phyloP scores from a whole-genome alignment of 306 rosid species.

The Gillenia trifoliata region DNA sequence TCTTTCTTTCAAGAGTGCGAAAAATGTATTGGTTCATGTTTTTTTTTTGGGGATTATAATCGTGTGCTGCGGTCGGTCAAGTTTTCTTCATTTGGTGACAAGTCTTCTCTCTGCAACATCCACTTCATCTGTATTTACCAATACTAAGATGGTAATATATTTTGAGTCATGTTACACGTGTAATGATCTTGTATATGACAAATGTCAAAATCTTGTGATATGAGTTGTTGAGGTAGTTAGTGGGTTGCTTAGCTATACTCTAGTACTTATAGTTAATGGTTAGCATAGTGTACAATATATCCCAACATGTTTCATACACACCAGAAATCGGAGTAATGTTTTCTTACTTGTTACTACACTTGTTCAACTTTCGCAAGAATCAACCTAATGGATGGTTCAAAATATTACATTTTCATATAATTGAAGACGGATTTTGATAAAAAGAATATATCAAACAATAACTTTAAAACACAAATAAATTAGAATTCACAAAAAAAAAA shows the following conservation, averaged over 20 bases:
- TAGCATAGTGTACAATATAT: not conserved
- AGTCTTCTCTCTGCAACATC: not conserved
- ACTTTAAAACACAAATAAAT: too few species aligned
- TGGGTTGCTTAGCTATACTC: too few species aligned
- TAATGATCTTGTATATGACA: too few species aligned
- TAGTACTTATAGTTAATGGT: not conserved
- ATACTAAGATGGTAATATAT: too few species aligned
- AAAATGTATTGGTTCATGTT: not conserved
- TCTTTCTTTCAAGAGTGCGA: not conserved
- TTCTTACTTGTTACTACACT: not conserved
- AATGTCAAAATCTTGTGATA: too few species aligned
- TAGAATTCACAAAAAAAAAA: not conserved
- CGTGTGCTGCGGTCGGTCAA: conserved; percentile 7
- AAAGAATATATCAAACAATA: not conserved
- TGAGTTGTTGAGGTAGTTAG: too few species aligned
- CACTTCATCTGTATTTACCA: not conserved
- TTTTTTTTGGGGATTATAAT: not conserved
- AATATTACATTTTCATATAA: too few species aligned
- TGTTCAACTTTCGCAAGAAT: not conserved
- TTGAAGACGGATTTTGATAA: too few species aligned
- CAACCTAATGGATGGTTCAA: not conserved
- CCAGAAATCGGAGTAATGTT: not conserved
- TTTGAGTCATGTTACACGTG: too few species aligned
- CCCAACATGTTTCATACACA: not conserved
- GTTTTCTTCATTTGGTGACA: not conserved